Base-by-base conservation (phyloP, 257 asterid species). In the Capsicum baccatum region DNA sequence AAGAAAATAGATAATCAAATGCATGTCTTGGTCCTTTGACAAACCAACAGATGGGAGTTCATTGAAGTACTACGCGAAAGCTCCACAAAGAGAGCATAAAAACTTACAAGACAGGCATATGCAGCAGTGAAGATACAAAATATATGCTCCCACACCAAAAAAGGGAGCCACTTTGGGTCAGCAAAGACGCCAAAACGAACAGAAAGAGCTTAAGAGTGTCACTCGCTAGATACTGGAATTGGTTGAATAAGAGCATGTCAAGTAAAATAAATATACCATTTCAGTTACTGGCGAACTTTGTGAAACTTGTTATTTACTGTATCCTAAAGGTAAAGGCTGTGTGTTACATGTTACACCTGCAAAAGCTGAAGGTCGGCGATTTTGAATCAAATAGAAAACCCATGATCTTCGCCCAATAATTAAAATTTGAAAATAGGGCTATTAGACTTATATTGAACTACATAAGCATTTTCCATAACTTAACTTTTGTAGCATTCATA, bases 31-130 rank as follows among this genome's bases (percentile, higher is more conserved):
- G 42, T 78, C 64, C 64, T 54, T 78, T 39, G 42, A 21, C 14
- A 76, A 76, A 76, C 62, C 63, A 76, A 76, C 21, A 16, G 42
- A 76, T 76, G 47, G 19, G 63, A 76, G 64, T 15, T 35, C 47
- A 71, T 71, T n/a, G 9, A 71, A 42, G 26, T 16, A 78, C 48
- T 78, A 15, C 9, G 4, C 9, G 4, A 78, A 26, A 78, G 26
- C 64, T 52, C 64, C 64, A 78, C 63, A 15, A 54, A 7, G 79
- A 48, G 48, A 33, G 44, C 37, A 54, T 8, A 11, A 15, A 50
- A 78, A 8, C 50, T 26, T 26, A 35, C 81, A 78, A 54, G 48
- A 54, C 50, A 14, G 9, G 50, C 64, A 78, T 26, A 26, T 78
- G 81, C 64, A 78, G 64, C 59, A 52, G 50, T 6, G 4, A 21